Base-by-base conservation (phyloP, 2,329 filamentous ascomycete species). In the Fusarium ramigenum region DNA sequence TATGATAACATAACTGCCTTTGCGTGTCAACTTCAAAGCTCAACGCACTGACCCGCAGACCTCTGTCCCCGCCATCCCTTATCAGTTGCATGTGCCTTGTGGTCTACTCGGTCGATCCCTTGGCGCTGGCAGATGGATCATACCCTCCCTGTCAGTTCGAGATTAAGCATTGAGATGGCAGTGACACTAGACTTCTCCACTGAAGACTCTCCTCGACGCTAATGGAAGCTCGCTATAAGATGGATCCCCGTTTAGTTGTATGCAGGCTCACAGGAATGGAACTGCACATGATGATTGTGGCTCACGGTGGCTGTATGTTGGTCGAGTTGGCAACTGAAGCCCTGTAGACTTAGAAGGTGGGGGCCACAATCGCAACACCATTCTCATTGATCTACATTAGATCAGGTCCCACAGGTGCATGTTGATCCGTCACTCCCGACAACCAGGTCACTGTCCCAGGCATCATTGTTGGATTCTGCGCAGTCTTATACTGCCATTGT, bases 61-160 rank as follows among this genome's bases (percentile, higher is more conserved):
- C 18, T 1, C n/a, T 2, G 10, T 1, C 9, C n/a, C 15, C 40
- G 4, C 14, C 15, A 15, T 23, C 5, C n/a, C 40, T 7, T 43
- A 10, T 43, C 14, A 43, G 9, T 7, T 16, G 40, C n/a, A 16
- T n/a, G 9, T 23, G 9, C 11, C 18, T 6, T 16, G 43, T 4
- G 7, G 43, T 46, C 1, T 12, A 11, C 7, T 14, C 18, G 2
- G 43, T 28, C 14, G 43, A 6, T 28, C 5, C 12, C 43, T 7
- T 21, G 25, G 43, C 25, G 7, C 25, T 28, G 8, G 5, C 11
- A 11, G 12, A 12, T 46, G 36, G 9, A 9, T 37, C 9, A 37
- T 37, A 2, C 36, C 36, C 9, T 28, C 43, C 43, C 23, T 6
- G 43, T 46, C 25, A 28, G 4, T 12, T 46, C 23, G 12, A 28